Evolutionary conservation across 129 eudicot species (phyloP).

Genomic region (Centaurea solstitialis): DNA sequence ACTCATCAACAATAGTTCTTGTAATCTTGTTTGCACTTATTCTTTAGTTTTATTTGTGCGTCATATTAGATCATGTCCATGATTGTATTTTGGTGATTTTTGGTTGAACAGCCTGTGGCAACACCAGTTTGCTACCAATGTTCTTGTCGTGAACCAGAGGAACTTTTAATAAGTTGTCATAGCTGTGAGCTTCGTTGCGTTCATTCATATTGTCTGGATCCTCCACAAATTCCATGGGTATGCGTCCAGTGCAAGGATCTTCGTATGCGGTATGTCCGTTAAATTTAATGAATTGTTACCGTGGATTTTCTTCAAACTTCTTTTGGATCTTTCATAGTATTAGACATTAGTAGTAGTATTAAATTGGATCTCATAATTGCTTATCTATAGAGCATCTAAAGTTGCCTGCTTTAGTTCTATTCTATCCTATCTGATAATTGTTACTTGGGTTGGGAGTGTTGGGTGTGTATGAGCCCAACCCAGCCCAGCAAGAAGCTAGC

Average conservation of each 20-base stretch:
- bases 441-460: too few relatives aligned
- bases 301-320: neutral
- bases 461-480: neutral
- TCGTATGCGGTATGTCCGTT: slow-evolving; percentile 40
- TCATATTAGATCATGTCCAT: neutral
- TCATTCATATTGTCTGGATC: slow-evolving; percentile 85
- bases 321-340: neutral
- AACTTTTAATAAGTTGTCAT: slow-evolving; percentile 57
- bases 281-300: neutral
- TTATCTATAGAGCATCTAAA: slow-evolving; percentile 2
- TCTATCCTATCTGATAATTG: too few relatives aligned
- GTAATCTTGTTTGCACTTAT: neutral
- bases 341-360: neutral
- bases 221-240: slow-evolving; percentile 81
- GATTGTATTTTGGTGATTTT: neutral
- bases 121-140: slow-evolving; percentile 64
- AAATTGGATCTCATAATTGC: neutral
- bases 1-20: neutral
- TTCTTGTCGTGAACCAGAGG: slow-evolving; percentile 65
- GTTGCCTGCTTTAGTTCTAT: neutral
- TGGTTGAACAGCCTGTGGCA: slow-evolving; percentile 33
- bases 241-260: slow-evolving; percentile 78
- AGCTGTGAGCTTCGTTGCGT: slow-evolving; percentile 63
- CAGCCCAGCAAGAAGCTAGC: neutral
- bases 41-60: neutral